A percentile compares a stretch with the other conserved stretches of the same genome.
These are phyloP conservation scores for Leptodontidium sp. DNA, from an alignment of 2,329 filamentous ascomycete species.

Conservation along the genomic window DNA sequence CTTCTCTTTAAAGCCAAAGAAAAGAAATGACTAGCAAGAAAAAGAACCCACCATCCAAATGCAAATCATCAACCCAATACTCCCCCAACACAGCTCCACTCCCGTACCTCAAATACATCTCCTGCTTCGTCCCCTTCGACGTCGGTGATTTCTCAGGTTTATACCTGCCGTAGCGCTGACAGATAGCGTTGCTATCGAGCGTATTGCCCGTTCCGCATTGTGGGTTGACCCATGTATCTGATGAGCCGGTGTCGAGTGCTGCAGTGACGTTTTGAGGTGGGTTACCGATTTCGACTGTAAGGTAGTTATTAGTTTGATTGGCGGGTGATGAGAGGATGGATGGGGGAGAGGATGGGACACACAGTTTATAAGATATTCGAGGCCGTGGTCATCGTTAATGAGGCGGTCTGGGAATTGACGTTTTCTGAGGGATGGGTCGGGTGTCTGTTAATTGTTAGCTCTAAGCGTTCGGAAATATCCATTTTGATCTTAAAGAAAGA, in stretches of 20 bases:
- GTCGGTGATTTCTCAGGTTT: slow-evolving; percentile 5
- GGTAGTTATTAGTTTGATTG: not conserved
- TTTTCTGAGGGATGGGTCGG: not conserved
- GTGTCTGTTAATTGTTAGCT: not conserved
- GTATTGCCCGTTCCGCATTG: slow-evolving; percentile 2
- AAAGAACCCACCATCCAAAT: slow-evolving; percentile 17
- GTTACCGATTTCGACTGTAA: slow-evolving; percentile 18
- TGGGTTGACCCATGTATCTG: slow-evolving; percentile 24
- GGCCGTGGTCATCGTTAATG: slow-evolving; percentile 10
- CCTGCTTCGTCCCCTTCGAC: slow-evolving; percentile 7
- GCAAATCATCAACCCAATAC: slow-evolving; percentile 24
- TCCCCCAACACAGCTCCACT: slow-evolving; percentile 16
- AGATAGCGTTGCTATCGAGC: slow-evolving; percentile 8
- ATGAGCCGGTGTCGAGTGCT: slow-evolving; percentile 25
- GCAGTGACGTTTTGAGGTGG: slow-evolving; percentile 22
- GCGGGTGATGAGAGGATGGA: not conserved
- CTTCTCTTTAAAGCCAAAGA: not conserved
- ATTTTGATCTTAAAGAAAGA: no score
- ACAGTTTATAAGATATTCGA: slow-evolving; percentile 24
- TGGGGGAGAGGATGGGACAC: not conserved
- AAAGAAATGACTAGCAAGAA: not conserved
- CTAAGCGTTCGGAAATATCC: accelerated
- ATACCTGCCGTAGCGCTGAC: slow-evolving; percentile 11
- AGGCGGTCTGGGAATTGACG: slow-evolving; percentile 11
- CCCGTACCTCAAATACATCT: slow-evolving; percentile 24